Base-by-base conservation (phyloP, 1,139 yeast species). In the Suhomyces bolitotheri region DNA sequence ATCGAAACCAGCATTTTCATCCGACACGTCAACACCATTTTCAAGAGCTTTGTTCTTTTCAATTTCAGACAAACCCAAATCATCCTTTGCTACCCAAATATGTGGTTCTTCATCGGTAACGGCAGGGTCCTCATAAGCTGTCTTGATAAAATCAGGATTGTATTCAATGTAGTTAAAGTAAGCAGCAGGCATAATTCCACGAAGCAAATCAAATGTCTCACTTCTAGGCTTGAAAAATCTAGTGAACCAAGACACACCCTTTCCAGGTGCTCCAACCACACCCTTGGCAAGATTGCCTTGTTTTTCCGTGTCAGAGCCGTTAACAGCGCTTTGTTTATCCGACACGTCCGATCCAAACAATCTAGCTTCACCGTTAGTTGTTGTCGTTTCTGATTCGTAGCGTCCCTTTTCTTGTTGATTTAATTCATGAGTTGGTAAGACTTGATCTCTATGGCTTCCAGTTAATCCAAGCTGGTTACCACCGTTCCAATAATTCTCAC, bases 41-140 rank as follows among this genome's bases (percentile, higher is more conserved):
- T 73, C 79, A 22, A 65, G 54, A n/a, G 87, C 76, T 48, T 76
- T 73, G 30, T 66, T 68, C 51, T 80, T 79, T 54, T 79, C 81
- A 40, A 73, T 71, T 38, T 70, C 73, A 4, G 87, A 76, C 29
- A 84, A 70, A 14, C 92, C 92, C 76, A 82, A 64, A 17, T 77
- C 73, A 58, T 84, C 94, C 43, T 62, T 69, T 27, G 84, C 79
- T 44, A 82, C 66, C 94, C 94, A 84, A 34, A 82, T 68, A 29
- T 75, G 75, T 11, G 88, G 87, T 46, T 75, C 80, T 21, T 68
- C 71, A 28, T 78, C 82, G 16, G 64, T 64, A 22, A 83, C 80
- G 36, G 73, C 74, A 14, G 90, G 89, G 53, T 78, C 79, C 31
- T 77, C 74, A 51, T 80, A 84, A 4, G 96, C 95, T 40, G 51